Evolutionary conservation across 176 grass and related monocot species (phyloP), one percentile per base, ranked within the genome.

Genomic region (Carex parvula): DNA sequence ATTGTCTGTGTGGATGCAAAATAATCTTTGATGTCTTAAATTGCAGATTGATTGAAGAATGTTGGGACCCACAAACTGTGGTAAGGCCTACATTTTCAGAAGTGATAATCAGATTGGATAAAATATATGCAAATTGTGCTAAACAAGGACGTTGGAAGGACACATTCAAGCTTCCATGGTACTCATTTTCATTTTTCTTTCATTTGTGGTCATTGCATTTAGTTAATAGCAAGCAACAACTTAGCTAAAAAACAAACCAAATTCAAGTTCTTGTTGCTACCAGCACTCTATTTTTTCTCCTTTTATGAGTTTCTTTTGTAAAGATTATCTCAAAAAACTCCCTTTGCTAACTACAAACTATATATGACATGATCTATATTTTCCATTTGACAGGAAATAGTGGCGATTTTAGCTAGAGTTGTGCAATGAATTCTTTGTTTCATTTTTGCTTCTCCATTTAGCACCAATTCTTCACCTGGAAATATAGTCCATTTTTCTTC

Each of bases 161-260:
- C 2, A 89, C 97, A 17, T 86, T 99, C 22, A 99, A 95, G 88
- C 75, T 99, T 81, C 89, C 89, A 86, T 99, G 97, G 97, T 95
- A 81, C 33, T 87, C 81, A 87, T 83, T 82, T 22, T 82, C 17
- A 30, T 18, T 68, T 54, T 83, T 16, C 18, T 79, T 79, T 79
- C 3, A 57, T 76, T 79, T 46, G 3, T 79, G 3, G 68, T 3
- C 68, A 46, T 26, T 62, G 20, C 8, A 62, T 71, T 71, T 46
- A 22, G 37, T 71, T 46, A 71, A 71, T 21, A 46, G 39, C 68
- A 46, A 71, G 35, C 15, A 37, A 44, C 17, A 70, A 70, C 16
- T 71, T 9, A 48, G 37, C 16, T 71, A 71, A 71, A 71, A 71
- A 42, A 70, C 3, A 46, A 41, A 2, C 13, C 33, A 41, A 41